phyloP scores from a whole-genome alignment of 1,284 basidiomycete genomes.

The Boletus sp. region DNA sequence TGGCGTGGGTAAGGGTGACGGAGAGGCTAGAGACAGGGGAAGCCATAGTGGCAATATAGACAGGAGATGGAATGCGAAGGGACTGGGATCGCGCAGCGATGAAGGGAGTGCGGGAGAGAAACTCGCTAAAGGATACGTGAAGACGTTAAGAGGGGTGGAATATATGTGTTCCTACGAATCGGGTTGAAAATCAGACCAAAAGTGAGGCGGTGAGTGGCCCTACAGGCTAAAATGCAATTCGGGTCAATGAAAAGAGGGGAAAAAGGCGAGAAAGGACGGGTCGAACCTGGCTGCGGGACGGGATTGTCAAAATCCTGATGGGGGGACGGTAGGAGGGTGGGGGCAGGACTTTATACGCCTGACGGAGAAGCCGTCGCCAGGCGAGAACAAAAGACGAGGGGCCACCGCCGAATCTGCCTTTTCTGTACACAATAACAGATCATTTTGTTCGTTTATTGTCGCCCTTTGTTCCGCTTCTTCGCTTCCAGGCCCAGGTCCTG shows the following conservation, averaged over 20 bases:
- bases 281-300: conserved; percentile 32
- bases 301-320: conserved; percentile 38
- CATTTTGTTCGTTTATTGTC: conserved; percentile 18
- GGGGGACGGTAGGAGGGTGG: not conserved
- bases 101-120: conserved; percentile 26
- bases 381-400: conserved; percentile 31
- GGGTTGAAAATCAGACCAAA: conserved; percentile 29
- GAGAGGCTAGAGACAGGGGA: conserved; percentile 52
- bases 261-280: not conserved
- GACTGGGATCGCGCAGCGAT: conserved; percentile 68
- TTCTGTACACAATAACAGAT: conserved; percentile 30
- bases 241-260: conserved; percentile 3
- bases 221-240: conserved; percentile 23
- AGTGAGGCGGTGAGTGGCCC: conserved; percentile 16
- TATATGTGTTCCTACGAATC: conserved; percentile 10
- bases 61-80: conserved; percentile 25
- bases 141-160: conserved; percentile 18
- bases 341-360: conserved; percentile 24
- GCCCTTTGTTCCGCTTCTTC: conserved; percentile 16
- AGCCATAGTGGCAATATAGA: conserved; percentile 36
- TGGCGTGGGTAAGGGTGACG: conserved; percentile 64
- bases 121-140: conserved; percentile 30
- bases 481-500: conserved; percentile 18
- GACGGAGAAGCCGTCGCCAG: conserved; percentile 23
- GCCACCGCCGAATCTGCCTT: conserved; percentile 16